These are phyloP conservation scores for Leishmania mexicana DNA, from an alignment of 208 protist genomes.

Conservation along the genomic window DNA sequence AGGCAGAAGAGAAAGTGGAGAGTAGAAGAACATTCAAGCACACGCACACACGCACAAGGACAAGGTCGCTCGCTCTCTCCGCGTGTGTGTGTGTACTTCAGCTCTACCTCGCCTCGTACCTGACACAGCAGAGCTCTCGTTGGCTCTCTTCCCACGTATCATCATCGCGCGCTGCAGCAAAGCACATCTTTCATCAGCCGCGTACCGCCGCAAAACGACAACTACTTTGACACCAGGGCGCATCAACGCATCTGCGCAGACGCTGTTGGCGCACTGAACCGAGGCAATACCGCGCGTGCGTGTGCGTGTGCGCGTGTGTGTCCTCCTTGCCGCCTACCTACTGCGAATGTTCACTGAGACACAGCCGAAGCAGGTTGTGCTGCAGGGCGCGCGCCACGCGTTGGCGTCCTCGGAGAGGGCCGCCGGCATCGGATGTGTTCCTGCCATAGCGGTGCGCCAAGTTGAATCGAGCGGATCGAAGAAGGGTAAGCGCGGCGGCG, in stretches of 20 bases:
- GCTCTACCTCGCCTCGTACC: neutral
- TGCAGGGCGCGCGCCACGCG: neutral
- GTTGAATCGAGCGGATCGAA: neutral
- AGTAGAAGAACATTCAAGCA: neutral
- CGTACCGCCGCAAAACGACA: neutral
- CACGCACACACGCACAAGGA: neutral
- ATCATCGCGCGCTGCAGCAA: neutral
- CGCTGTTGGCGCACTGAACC: neutral
- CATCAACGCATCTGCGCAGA: neutral
- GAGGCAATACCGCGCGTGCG: neutral
- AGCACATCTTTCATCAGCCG: neutral
- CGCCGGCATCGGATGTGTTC: too few species aligned
- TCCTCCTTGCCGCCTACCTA: neutral
- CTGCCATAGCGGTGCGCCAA: neutral
- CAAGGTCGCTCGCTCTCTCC: neutral
- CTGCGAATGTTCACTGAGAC: slow-evolving; percentile 13
- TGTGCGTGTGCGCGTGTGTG: neutral
- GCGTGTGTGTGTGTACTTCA: neutral
- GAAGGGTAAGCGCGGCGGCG: neutral
- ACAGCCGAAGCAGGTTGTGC: slow-evolving; percentile 7
- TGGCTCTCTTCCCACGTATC: neutral
- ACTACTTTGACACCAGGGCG: neutral
- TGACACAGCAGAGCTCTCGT: neutral
- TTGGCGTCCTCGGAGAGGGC: neutral
- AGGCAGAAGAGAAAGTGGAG: neutral